Evolutionary conservation across 2,329 filamentous ascomycete genomes (phyloP).

Genomic region (Colletotrichum gloeosporioides): DNA sequence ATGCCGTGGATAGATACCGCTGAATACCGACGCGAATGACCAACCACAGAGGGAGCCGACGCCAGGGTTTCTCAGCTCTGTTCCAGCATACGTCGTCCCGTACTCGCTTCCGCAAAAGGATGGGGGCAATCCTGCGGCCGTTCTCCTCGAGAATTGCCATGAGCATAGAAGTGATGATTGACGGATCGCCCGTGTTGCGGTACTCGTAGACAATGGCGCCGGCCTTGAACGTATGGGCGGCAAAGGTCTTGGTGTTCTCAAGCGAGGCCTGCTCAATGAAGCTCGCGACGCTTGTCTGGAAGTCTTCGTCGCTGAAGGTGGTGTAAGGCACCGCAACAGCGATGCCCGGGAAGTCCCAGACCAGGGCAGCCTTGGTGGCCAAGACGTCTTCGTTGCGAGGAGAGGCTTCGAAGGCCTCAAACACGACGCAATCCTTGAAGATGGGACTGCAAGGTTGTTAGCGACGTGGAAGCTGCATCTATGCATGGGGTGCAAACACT

Average conservation of each 20-base stretch:
- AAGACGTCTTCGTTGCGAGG: slow-evolving; percentile 58
- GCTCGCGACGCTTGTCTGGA: slow-evolving; percentile 38
- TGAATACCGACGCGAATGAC: slow-evolving; percentile 63
- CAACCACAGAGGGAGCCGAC: slow-evolving; percentile 67
- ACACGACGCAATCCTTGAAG: slow-evolving; percentile 36
- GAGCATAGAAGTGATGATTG: slow-evolving; percentile 63
- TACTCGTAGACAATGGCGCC: slow-evolving; percentile 52
- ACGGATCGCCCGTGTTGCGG: slow-evolving; percentile 62
- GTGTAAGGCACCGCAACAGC: slow-evolving; percentile 50
- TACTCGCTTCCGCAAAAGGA: slow-evolving; percentile 59
- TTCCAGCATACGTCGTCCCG: slow-evolving; percentile 66
- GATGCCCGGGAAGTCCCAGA: slow-evolving; percentile 65
- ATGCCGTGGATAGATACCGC: slow-evolving; percentile 48
- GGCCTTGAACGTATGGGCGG: slow-evolving; percentile 57
- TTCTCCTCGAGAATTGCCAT: slow-evolving; percentile 64
- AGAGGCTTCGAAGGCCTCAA: slow-evolving; percentile 66
- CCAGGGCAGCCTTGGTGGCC: slow-evolving; percentile 53
- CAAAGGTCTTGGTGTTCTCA: slow-evolving; percentile 59
- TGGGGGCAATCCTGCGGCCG: slow-evolving; percentile 43
- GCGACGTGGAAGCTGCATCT: not conserved
- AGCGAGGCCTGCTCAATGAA: slow-evolving; percentile 63
- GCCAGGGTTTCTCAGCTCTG: slow-evolving; percentile 60
- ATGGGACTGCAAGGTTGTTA: slow-evolving; percentile 22
- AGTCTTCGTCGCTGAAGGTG: slow-evolving; percentile 28
- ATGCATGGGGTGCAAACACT: not conserved